phyloP scores from a whole-genome alignment of 106 monocot species.

The Platanthera guangdongensis region DNA sequence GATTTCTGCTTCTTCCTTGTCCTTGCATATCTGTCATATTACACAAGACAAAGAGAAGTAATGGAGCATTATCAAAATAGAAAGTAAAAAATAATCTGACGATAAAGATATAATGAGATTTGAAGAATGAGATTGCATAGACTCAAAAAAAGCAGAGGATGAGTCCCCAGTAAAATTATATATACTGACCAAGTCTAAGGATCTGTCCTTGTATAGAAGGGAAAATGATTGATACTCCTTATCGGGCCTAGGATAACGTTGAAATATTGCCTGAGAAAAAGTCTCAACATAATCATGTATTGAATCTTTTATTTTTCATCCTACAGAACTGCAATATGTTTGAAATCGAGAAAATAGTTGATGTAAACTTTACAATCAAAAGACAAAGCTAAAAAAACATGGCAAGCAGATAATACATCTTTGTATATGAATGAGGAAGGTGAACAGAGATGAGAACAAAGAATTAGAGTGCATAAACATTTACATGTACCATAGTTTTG shows the following conservation, averaged over 20 bases:
- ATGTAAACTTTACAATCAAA: neutral
- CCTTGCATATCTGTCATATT: constrained; percentile 53
- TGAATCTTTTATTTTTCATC: neutral
- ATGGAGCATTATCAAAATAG: neutral
- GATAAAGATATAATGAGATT: neutral
- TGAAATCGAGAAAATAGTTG: neutral
- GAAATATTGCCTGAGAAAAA: constrained; percentile 36
- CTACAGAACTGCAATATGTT: neutral
- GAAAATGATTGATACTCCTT: constrained; percentile 55
- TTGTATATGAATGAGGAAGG: neutral
- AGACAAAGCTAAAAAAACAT: no score
- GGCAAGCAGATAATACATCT: neutral
- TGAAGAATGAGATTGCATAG: neutral
- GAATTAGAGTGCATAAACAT: neutral
- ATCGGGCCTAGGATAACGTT: constrained; percentile 42
- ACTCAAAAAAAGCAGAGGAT: neutral
- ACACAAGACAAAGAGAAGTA: neutral
- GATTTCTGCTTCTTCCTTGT: constrained; percentile 59
- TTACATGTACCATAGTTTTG: neutral
- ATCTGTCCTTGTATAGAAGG: constrained; percentile 40
- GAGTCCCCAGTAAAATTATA: neutral
- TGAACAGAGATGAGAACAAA: neutral
- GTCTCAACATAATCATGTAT: neutral
- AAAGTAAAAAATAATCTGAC: neutral
- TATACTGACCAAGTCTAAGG: constrained; percentile 36